Evolutionary conservation across 1,284 basidiomycete species (phyloP).

Genomic region (Gomphus bonarii): DNA sequence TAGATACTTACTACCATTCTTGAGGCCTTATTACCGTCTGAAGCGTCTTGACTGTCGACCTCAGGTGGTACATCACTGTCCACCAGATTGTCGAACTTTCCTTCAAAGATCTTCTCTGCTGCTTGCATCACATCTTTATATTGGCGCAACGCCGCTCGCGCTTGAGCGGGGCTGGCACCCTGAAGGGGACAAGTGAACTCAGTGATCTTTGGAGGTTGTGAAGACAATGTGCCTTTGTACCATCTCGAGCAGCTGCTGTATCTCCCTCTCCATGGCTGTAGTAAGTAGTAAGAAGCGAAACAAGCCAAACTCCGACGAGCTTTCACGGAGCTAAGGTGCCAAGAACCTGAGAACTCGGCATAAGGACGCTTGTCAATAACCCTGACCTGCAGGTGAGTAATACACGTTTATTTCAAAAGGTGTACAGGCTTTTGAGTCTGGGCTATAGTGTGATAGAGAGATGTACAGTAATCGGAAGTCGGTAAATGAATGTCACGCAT

Average conservation of each 20-base stretch:
- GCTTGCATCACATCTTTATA: constrained; percentile 83
- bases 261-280: constrained; percentile 30
- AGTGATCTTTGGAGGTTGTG: constrained; percentile 7
- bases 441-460: no score
- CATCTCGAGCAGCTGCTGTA: constrained; percentile 48
- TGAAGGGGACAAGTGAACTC: constrained; percentile 21
- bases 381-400: no score
- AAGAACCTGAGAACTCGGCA: no score
- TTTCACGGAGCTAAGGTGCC: no score
- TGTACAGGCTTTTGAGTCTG: no score
- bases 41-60: constrained; percentile 2
- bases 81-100: constrained; percentile 63
- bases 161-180: constrained; percentile 72
- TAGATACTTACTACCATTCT: constrained; percentile 18
- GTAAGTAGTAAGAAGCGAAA: neutral
- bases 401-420: no score
- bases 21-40: constrained; percentile 16
- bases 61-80: constrained; percentile 33
- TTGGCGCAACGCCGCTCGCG: constrained; percentile 64
- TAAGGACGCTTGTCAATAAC: no score
- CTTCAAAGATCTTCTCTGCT: constrained; percentile 76
- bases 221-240: constrained; percentile 22
- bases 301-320: neutral
- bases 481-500: no score
- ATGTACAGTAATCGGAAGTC: no score